Percentiles rank a stretch among this genome's conserved stretches.
Evolutionary conservation across 2,329 filamentous ascomycete species (phyloP).

Genomic region (Aureobasidium sp.): DNA sequence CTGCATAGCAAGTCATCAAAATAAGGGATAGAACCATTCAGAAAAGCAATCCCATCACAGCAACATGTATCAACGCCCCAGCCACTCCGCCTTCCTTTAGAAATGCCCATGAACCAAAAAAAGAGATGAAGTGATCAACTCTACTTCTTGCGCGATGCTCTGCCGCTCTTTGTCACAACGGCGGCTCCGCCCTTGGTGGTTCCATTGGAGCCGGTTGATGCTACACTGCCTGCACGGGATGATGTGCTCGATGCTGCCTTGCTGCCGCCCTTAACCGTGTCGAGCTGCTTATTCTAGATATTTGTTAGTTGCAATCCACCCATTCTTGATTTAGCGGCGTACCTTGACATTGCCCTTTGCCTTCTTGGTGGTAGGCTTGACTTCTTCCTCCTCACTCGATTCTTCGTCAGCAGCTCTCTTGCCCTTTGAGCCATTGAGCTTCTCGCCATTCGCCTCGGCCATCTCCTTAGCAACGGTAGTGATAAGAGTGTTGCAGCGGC

Average conservation of each 20-base stretch:
- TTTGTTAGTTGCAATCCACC: constrained; percentile 12
- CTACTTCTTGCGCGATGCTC: constrained; percentile 14
- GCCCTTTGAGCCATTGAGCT: constrained; percentile 55
- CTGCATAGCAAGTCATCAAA: constrained; percentile 9
- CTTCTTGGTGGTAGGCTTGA: constrained; percentile 91
- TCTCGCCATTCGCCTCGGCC: constrained; percentile 49
- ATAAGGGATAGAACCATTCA: background rate
- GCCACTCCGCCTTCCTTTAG: background rate
- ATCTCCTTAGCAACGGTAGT: constrained; percentile 95
- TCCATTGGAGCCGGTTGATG: constrained; percentile 59
- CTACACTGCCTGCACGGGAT: constrained; percentile 82
- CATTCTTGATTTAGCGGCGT: constrained; percentile 21
- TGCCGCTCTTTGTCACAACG: constrained; percentile 9
- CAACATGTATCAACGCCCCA: constrained; percentile 6
- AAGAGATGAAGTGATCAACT: background rate
- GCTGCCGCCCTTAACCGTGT: constrained; percentile 71
- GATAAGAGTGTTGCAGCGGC: constrained; percentile 87
- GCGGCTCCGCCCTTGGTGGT: constrained; percentile 31
- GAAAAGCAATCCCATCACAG: constrained; percentile 1
- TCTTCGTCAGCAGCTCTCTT: constrained; percentile 76
- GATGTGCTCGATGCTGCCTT: constrained; percentile 70
- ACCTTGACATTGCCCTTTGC: constrained; percentile 84
- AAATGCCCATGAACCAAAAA: background rate
- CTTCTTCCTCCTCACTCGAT: constrained; percentile 69
- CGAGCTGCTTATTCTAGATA: constrained; percentile 81